Evolutionary conservation across 2,329 filamentous ascomycete species (phyloP), one percentile per base, ranked within the genome.

Genomic region (Chaetomiaceae sp.): DNA sequence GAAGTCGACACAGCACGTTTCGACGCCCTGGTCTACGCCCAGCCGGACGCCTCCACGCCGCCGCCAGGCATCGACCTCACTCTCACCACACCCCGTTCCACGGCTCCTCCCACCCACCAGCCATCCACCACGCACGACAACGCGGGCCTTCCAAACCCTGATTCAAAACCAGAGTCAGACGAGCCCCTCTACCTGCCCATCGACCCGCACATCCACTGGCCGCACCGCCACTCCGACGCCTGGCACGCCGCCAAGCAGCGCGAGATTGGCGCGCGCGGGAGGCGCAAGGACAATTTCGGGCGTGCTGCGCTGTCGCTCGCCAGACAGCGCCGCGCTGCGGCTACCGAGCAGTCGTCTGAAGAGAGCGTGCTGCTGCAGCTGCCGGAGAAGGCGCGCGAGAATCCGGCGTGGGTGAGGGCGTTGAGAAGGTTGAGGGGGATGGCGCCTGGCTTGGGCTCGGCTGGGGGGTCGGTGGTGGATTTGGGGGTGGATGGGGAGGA

Each of bases 241-340:
- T 80, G 76, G 75, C 62, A 70, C 40, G 58, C 55, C 12, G 58
- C 61, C 14, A 81, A 79, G 49, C 64, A 69, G 27, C 56, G 59
- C 1, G 76, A 81, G 47, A 78, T 81, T 24, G 56, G 62, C 32
- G 59, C 59, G 2, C 71, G 78, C 2, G 70, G 69, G 4, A 65
- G 64, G 3, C 67, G 73, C 15, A 81, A 81, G 52, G 62, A 59
- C 5, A 73, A 72, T 52, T 73, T 76, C 38, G 75, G 76, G 17
- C 69, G 67, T 48, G 70, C 67, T 0, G 58, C 63, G 0, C 58
- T 65, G 38, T 66, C 72, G 10, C 58, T 68, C 51, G 65, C 58
- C 22, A 64, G 62, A 51, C 52, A 64, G 38, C 59, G 51, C 6
- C 48, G 52, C 53, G 61, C n/a, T n/a, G n/a, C n/a, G n/a, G n/a